Evolutionary conservation across 1,139 yeast genomes (phyloP).

Genomic region (Eremothecium coryli): DNA sequence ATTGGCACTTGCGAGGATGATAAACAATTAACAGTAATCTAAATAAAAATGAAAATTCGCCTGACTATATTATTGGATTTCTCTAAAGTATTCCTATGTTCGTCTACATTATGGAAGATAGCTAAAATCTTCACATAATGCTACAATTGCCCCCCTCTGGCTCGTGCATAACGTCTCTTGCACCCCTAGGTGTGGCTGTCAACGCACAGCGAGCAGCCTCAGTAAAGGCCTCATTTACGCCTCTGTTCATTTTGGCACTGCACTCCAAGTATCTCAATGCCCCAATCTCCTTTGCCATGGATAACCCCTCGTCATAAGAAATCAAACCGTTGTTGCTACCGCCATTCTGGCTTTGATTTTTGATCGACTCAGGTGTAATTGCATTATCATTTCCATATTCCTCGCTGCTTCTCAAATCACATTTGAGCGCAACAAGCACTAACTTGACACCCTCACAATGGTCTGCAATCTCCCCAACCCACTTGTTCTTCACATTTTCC

Average conservation of each 20-base stretch:
- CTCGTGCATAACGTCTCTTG: constrained; percentile 38
- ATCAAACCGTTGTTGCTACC: constrained; percentile 42
- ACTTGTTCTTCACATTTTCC: constrained; percentile 87
- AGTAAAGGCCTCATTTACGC: constrained; percentile 93
- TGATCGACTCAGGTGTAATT: constrained; percentile 25
- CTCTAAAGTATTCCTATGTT: neutral
- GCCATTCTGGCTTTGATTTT: constrained; percentile 20
- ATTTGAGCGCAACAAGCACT: constrained; percentile 86
- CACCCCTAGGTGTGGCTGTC: constrained; percentile 80
- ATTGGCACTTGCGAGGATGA: no score
- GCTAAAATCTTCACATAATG: constrained; percentile 29
- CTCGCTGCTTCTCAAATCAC: constrained; percentile 67
- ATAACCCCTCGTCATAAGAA: constrained; percentile 72
- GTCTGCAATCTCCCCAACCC: constrained; percentile 96
- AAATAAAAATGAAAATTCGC: neutral
- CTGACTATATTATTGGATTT: neutral
- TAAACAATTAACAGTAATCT: neutral
- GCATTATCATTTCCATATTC: constrained; percentile 30
- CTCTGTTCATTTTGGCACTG: constrained; percentile 87
- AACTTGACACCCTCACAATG: constrained; percentile 95
- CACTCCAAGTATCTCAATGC: constrained; percentile 85
- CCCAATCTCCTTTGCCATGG: constrained; percentile 78
- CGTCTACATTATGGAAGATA: neutral
- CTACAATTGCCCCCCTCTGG: constrained; percentile 37
- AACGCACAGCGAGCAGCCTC: constrained; percentile 96